Conservation (phyloP, 768 basidiomycete species). For the Agrocybe pediades region DNA sequence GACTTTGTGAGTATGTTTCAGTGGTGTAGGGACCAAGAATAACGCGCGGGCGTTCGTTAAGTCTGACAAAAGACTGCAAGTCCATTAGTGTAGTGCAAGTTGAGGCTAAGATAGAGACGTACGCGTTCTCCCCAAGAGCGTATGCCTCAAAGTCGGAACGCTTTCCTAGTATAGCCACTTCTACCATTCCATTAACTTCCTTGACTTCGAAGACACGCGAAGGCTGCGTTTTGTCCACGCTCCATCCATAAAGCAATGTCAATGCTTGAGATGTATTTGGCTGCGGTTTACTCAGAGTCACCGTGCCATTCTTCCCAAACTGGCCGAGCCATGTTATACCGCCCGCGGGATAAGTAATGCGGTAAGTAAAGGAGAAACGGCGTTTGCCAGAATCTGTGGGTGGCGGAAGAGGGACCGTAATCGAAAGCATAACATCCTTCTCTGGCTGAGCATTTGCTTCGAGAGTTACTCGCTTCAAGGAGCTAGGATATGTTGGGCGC, state of each 20-base stretch:
- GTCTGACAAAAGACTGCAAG: slow-evolving; percentile 17
- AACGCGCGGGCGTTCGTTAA: slow-evolving; percentile 27
- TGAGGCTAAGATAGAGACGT: slow-evolving; percentile 3
- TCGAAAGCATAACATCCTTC: neutral
- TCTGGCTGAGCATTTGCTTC: neutral
- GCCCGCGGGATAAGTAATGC: slow-evolving; percentile 44
- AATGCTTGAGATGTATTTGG: slow-evolving; percentile 8
- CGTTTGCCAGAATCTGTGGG: neutral
- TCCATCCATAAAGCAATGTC: slow-evolving; percentile 24
- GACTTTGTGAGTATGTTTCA: slow-evolving; percentile 15
- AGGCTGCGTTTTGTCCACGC: neutral
- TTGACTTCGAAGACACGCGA: slow-evolving; percentile 1
- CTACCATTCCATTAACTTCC: neutral
- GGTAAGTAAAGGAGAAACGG: slow-evolving; percentile 48
- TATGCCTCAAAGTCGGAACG: slow-evolving; percentile 16
- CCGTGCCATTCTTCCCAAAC: slow-evolving; percentile 42
- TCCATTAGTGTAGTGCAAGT: slow-evolving; percentile 2
- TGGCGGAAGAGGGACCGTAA: slow-evolving; percentile 8
- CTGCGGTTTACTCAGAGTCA: slow-evolving; percentile 31
- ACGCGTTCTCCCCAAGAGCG: slow-evolving; percentile 24
- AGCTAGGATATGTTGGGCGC: neutral
- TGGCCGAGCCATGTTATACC: slow-evolving; percentile 48
- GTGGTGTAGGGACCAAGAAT: slow-evolving; percentile 31
- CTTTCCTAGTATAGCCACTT: slow-evolving; percentile 14
- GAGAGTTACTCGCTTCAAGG: neutral